Evolutionary conservation across 768 basidiomycete genomes (phyloP).

Genomic region (Collybiopsis luxurians): DNA sequence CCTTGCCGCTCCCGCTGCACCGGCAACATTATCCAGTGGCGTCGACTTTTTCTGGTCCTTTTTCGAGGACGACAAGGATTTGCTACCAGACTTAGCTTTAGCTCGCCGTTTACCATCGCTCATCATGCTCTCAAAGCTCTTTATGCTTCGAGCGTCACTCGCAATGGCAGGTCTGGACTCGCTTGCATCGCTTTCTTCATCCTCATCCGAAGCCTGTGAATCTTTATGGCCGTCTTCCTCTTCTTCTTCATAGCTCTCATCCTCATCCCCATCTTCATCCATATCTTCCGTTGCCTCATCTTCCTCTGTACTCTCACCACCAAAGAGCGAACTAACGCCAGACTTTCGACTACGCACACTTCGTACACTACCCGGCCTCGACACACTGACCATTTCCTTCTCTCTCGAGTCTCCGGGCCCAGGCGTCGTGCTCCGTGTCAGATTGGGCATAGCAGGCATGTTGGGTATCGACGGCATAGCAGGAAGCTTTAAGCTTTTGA

Average conservation of each 20-base stretch:
- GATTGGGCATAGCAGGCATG: slow-evolving; percentile 14
- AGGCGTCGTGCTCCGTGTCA: background rate
- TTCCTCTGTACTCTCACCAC: slow-evolving; percentile 8
- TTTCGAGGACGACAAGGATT: slow-evolving; percentile 16
- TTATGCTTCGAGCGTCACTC: slow-evolving; percentile 70
- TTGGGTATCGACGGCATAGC: slow-evolving; percentile 36
- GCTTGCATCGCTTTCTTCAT: slow-evolving; percentile 26
- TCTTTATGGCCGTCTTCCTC: slow-evolving; percentile 30
- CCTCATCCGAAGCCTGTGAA: slow-evolving; percentile 35
- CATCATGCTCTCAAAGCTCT: slow-evolving; percentile 88
- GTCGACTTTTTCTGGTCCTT: slow-evolving; percentile 5
- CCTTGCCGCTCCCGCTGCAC: slow-evolving; percentile 28
- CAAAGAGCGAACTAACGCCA: background rate
- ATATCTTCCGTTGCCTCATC: slow-evolving; percentile 40
- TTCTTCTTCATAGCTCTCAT: slow-evolving; percentile 34
- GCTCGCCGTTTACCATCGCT: slow-evolving; percentile 35
- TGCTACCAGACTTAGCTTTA: background rate
- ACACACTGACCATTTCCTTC: slow-evolving; percentile 44
- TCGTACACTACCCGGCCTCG: slow-evolving; percentile 36
- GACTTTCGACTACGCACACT: slow-evolving; percentile 4
- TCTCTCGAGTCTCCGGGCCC: slow-evolving; percentile 20
- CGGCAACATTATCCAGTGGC: slow-evolving; percentile 2
- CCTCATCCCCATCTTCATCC: slow-evolving; percentile 47
- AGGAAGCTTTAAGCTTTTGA: slow-evolving; percentile 71
- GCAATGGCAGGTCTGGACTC: slow-evolving; percentile 29